phyloP scores from a whole-genome alignment of 2,329 filamentous ascomycete species.

The Fusarium avenaceum region DNA sequence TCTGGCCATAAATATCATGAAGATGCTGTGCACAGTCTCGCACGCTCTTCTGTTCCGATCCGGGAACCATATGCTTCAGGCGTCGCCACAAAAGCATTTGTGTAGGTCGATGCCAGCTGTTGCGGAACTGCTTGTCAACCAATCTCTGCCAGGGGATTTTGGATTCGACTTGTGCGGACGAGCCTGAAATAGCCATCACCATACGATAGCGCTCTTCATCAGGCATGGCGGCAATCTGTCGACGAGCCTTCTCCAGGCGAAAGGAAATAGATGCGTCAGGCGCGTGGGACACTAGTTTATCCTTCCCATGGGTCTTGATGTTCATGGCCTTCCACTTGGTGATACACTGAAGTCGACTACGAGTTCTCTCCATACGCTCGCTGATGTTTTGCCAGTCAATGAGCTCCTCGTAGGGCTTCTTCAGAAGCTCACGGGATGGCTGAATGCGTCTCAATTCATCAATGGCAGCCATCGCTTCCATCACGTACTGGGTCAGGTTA shows the following conservation, averaged over 20 bases:
- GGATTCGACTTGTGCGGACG: conserved; percentile 56
- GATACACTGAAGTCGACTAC: conserved; percentile 76
- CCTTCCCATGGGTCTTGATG: conserved; percentile 52
- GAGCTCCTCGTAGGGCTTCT: conserved; percentile 63
- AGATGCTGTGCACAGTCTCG: conserved; percentile 55
- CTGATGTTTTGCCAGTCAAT: conserved; percentile 77
- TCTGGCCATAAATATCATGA: conserved; percentile 53
- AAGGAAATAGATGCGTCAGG: conserved; percentile 57
- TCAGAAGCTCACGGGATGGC: conserved; percentile 50
- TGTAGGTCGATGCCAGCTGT: conserved; percentile 55
- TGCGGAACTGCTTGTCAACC: conserved; percentile 57
- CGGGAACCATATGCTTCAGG: conserved; percentile 54
- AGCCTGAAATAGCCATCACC: conserved; percentile 59
- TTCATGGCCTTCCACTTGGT: conserved; percentile 73
- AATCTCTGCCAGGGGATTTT: conserved; percentile 66
- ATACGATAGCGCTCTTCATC: conserved; percentile 61
- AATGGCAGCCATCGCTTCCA: conserved; percentile 65
- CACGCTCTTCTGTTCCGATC: conserved; percentile 50
- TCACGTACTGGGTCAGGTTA: conserved; percentile 65
- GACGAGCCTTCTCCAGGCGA: conserved; percentile 59
- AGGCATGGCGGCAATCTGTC: conserved; percentile 59
- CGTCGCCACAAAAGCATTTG: conserved; percentile 59
- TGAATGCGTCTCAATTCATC: conserved; percentile 55
- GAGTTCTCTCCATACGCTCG: conserved; percentile 69
- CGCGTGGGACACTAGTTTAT: conserved; percentile 52